Percentiles rank a stretch among this genome's conserved stretches.
These are phyloP conservation scores for Brettanomyces sp. DNA, from an alignment of 805 yeast genomes.

Conservation along the genomic window DNA sequence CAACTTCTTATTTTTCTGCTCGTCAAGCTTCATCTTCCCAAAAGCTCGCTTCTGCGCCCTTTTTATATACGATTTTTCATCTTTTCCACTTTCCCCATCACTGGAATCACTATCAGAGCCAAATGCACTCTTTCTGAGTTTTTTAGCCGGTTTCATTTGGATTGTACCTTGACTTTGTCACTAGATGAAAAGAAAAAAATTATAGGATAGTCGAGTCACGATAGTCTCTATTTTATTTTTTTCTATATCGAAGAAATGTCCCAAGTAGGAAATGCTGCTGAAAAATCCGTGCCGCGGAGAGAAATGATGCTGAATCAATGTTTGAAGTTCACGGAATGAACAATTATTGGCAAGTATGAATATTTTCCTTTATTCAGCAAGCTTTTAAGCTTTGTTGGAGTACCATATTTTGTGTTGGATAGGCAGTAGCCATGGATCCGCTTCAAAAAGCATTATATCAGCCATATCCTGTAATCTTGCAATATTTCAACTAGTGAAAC, in stretches of 20 bases:
- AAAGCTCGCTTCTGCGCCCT: not conserved
- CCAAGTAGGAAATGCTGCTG: not conserved
- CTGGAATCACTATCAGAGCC: not conserved
- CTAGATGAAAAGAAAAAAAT: too few species aligned
- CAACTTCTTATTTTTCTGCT: conserved; percentile 1
- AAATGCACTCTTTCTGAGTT: not conserved
- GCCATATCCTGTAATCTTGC: too few species aligned
- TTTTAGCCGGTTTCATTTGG: not conserved
- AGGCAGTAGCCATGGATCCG: too few species aligned
- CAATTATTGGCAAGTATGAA: too few species aligned
- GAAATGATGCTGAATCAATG: not conserved
- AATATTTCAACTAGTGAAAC: too few species aligned
- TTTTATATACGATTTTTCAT: not conserved
- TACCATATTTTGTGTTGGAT: too few species aligned
- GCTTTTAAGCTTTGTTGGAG: too few species aligned
- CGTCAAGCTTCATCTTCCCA: not conserved
- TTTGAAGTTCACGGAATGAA: too few species aligned
- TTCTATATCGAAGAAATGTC: not conserved
- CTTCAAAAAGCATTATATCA: too few species aligned
- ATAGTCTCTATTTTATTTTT: not conserved
- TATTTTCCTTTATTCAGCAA: too few species aligned
- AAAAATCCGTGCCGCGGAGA: not conserved
- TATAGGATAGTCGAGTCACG: too few species aligned
- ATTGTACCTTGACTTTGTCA: not conserved
- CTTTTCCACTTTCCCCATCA: not conserved